Conservation (phyloP, 805 yeast species). For the Ogataea dorogensis region DNA sequence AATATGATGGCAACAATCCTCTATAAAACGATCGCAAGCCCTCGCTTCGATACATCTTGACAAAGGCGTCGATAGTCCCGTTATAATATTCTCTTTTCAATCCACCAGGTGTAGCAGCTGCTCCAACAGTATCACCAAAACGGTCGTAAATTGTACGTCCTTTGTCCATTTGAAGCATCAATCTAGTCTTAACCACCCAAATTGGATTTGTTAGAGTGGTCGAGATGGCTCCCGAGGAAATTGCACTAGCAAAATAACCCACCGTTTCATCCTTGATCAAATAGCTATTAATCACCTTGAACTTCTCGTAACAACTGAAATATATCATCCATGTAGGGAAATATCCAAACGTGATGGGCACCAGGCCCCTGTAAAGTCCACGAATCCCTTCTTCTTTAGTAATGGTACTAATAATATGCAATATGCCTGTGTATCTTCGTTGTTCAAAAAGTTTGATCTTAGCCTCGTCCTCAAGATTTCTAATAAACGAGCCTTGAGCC, state of each 20-base stretch:
- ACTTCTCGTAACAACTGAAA: constrained; percentile 82
- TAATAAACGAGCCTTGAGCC: constrained; percentile 69
- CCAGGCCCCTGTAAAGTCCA: constrained; percentile 87
- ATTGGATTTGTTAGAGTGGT: constrained; percentile 89
- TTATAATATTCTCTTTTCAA: constrained; percentile 45
- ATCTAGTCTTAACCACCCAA: constrained; percentile 95
- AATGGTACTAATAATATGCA: constrained; percentile 65
- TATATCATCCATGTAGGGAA: constrained; percentile 98
- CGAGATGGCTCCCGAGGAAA: constrained; percentile 85
- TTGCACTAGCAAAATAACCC: constrained; percentile 58
- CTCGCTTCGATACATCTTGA: constrained; percentile 72
- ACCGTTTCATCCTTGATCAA: constrained; percentile 28
- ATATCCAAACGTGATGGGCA: constrained; percentile 91
- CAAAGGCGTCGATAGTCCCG: constrained; percentile 83
- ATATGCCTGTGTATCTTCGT: constrained; percentile 53
- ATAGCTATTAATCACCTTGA: constrained; percentile 45
- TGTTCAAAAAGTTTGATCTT: constrained; percentile 19
- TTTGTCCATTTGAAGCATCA: constrained; percentile 77
- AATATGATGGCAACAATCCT: constrained; percentile 85
- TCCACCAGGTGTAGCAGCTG: constrained; percentile 23
- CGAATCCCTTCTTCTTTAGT: constrained; percentile 72
- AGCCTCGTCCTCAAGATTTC: constrained; percentile 15
- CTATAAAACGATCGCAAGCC: constrained; percentile 82
- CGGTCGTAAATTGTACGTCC: constrained; percentile 40
- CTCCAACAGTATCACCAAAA: constrained; percentile 24